Conservation (phyloP, 352 stramenopile species). For the Phytophthora fragariae region DNA sequence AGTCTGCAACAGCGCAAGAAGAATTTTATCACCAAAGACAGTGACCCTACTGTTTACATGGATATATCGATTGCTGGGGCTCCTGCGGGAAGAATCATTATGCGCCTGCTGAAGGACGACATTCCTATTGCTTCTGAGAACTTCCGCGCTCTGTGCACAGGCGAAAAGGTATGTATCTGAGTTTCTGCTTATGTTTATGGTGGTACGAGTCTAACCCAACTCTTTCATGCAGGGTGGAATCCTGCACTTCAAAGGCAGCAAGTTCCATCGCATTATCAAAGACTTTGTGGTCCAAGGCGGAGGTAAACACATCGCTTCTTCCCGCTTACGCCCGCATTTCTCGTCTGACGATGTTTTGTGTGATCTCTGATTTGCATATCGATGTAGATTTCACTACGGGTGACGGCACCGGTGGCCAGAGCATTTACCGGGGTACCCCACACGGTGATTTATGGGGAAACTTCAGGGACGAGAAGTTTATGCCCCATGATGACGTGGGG, state of each 20-base stretch:
- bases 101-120: slow-evolving; percentile 94
- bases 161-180: slow-evolving; percentile 61
- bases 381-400: slow-evolving; percentile 61
- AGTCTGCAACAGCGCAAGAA: slow-evolving; percentile 57
- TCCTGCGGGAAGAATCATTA: slow-evolving; percentile 91
- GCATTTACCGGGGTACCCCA: slow-evolving; percentile 76
- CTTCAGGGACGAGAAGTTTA: slow-evolving; percentile 85
- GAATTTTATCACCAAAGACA: slow-evolving; percentile 55
- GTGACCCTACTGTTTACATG: slow-evolving; percentile 95
- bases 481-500: slow-evolving; percentile 74
- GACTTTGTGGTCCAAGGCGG: slow-evolving; percentile 93
- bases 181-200: neutral
- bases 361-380: slow-evolving; percentile 3
- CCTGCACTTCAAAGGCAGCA: slow-evolving; percentile 88
- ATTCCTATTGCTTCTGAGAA: slow-evolving; percentile 96
- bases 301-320: slow-evolving; percentile 34
- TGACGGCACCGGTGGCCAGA: slow-evolving; percentile 79
- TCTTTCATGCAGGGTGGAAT: slow-evolving; percentile 28
- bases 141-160: slow-evolving; percentile 89
- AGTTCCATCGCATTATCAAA: slow-evolving; percentile 94
- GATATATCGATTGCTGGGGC: slow-evolving; percentile 91
- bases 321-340: neutral
- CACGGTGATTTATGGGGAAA: slow-evolving; percentile 83
- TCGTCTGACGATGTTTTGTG: neutral
- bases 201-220: neutral